Evolutionary conservation across 1,284 basidiomycete species (phyloP).

Genomic region (Moniliophthora roreri): DNA sequence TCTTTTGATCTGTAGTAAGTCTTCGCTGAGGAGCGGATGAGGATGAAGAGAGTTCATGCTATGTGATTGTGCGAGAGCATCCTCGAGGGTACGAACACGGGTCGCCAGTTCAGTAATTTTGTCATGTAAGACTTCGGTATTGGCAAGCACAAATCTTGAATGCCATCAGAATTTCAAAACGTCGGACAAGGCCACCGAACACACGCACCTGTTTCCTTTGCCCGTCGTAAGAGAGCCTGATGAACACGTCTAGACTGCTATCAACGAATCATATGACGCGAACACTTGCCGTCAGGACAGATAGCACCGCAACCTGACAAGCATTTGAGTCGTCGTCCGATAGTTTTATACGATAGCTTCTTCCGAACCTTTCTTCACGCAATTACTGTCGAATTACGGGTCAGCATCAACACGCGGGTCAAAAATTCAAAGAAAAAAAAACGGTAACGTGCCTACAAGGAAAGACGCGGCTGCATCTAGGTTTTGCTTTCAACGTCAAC

Average conservation of each 20-base stretch:
- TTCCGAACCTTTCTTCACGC: conserved; percentile 62
- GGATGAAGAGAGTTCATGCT: conserved; percentile 40
- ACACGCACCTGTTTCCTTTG: conserved; percentile 60
- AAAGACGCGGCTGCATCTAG: conserved; percentile 61
- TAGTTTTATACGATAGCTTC: not conserved
- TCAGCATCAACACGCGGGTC: not conserved
- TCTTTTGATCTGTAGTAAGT: conserved; percentile 61
- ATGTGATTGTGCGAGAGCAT: conserved; percentile 57
- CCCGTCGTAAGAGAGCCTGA: conserved; percentile 69
- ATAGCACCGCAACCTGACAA: conserved; percentile 34
- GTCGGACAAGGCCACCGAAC: not conserved
- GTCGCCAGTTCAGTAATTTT: conserved; percentile 60
- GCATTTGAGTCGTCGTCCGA: too few species aligned
- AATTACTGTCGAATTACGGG: conserved; percentile 42
- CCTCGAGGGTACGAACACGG: conserved; percentile 63
- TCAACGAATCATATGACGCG: conserved; percentile 5
- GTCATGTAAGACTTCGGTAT: conserved; percentile 66
- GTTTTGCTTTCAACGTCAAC: conserved; percentile 12
- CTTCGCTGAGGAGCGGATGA: conserved; percentile 59
- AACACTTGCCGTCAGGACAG: conserved; percentile 48
- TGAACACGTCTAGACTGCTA: conserved; percentile 12
- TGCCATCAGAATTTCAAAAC: conserved; percentile 23
- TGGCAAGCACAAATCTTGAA: conserved; percentile 69
- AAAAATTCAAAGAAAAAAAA: conserved; percentile 3
- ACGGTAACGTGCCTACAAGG: conserved; percentile 47